Evolutionary conservation across 805 yeast species (phyloP), one percentile per base, ranked within the genome.

Genomic region (Hanseniaspora clermontiae): DNA sequence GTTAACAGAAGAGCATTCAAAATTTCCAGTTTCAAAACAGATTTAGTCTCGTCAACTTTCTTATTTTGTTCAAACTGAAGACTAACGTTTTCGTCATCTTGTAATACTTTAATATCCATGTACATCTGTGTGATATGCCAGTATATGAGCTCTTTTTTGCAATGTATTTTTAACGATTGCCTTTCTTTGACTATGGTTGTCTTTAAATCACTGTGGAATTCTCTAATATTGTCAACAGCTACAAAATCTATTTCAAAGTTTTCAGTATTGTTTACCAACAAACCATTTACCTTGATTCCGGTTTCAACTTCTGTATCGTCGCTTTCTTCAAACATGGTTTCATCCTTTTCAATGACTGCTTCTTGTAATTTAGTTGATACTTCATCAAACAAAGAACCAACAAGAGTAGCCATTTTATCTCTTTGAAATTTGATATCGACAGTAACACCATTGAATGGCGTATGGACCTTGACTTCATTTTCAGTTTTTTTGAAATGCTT

Each of bases 51-150:
- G 39, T 64, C 66, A 24, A 68, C 70, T 29, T 52, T 42, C n/a
- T 61, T 57, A 36, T 49, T 50, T 19, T 53, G 50, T 54, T 59
- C 14, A 20, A 37, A 37, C 5, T 31, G 37, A 7, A 15, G 42
- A 1, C 70, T 65, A 12, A 68, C 58, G 42, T 66, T 64, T n/a
- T 73, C 76, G 55, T 79, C 82, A 61, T 82, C 88, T 53, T 74
- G 74, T 3, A 81, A 57, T 1, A 87, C 77, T 47, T 83, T 81
- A 5, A 89, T 78, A 64, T 76, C 79, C 1, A 97, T 97, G 75
- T 91, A 93, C 98, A 93, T 93, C 66, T 90, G 97, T 58, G 83
- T 80, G 57, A 93, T 76, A 66, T 93, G 97, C 89, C 95, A 93
- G 59, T 79, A 77, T 59, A 93, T 80, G 57, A 93, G 74, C 48